Evolutionary conservation across 2,329 filamentous ascomycete species (phyloP).

Genomic region (Alternaria sp.): DNA sequence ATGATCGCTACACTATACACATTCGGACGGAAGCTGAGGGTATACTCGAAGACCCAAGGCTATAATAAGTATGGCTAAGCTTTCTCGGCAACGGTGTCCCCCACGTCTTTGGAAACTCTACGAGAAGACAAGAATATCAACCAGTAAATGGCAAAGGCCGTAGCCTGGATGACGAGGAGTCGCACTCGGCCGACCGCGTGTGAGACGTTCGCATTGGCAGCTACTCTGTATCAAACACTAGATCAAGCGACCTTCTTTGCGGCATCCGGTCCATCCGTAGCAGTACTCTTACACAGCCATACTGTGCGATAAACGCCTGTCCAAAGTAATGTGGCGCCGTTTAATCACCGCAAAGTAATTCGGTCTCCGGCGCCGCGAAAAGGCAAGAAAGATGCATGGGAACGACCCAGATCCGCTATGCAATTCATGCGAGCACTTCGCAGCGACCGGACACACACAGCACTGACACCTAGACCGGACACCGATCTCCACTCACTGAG

Average conservation of each 20-base stretch:
- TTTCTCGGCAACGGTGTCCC: not conserved
- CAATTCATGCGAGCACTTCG: not conserved
- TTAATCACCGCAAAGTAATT: not conserved
- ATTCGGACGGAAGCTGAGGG: not conserved
- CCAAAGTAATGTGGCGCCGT: not conserved
- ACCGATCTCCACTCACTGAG: not conserved
- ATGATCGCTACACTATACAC: not conserved
- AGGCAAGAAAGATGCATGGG: not conserved
- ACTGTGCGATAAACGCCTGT: not conserved
- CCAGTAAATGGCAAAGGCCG: too few relatives aligned
- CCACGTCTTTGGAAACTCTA: too few relatives aligned
- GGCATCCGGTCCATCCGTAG: not conserved
- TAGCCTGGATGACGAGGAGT: too few relatives aligned
- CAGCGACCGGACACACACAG: not conserved
- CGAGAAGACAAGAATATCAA: too few relatives aligned
- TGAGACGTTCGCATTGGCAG: not conserved
- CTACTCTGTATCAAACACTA: not conserved
- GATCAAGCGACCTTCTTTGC: not conserved
- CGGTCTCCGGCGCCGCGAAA: not conserved
- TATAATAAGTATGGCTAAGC: not conserved
- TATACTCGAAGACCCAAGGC: not conserved
- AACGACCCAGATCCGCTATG: not conserved
- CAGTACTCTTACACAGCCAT: not conserved
- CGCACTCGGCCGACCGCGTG: not conserved
- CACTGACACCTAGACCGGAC: not conserved